Percentiles rank a stretch among this genome's conserved stretches.
Evolutionary conservation across 805 yeast species (phyloP).

Genomic region (Dipodascopsis tothii): DNA sequence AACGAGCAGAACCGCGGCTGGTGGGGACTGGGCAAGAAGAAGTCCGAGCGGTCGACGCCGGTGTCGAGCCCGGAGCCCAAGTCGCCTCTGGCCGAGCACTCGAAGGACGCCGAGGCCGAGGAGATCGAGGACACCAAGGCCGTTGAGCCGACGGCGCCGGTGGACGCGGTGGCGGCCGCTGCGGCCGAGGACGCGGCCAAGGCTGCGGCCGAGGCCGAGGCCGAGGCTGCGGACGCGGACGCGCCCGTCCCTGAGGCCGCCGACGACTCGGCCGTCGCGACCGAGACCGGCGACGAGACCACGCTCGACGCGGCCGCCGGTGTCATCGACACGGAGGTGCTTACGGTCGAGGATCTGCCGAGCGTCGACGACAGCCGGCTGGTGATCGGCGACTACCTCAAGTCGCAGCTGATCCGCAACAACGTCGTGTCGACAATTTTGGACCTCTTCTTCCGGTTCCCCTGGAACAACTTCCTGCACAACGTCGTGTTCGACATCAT

Average conservation of each 20-base stretch:
- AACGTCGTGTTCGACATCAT: conserved; percentile 94
- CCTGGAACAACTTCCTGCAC: conserved; percentile 96
- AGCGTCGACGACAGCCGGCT: conserved; percentile 32
- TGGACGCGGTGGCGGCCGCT: background rate
- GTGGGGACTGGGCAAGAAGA: conserved; percentile 19
- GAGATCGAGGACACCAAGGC: background rate
- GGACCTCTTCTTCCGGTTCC: conserved; percentile 68
- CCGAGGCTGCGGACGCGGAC: background rate
- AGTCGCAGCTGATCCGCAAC: conserved; percentile 69
- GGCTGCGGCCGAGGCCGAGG: conserved; percentile 3
- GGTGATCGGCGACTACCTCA: conserved; percentile 80
- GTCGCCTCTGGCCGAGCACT: background rate
- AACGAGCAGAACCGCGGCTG: conserved; percentile 19
- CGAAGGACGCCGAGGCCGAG: background rate
- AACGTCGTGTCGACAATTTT: conserved; percentile 21
- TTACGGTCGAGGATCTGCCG: background rate
- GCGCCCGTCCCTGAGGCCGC: conserved; percentile 7
- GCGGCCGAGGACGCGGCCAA: conserved; percentile 4
- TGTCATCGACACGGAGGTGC: background rate
- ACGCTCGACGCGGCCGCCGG: background rate
- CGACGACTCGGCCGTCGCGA: conserved; percentile 3
- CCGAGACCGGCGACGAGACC: background rate
- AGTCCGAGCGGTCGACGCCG: conserved; percentile 1
- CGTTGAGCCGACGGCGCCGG: too few species aligned
- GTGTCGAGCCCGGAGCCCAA: conserved; percentile 11